phyloP scores from a whole-genome alignment of 1,284 basidiomycete genomes.

The Leucoagaricus sp. region DNA sequence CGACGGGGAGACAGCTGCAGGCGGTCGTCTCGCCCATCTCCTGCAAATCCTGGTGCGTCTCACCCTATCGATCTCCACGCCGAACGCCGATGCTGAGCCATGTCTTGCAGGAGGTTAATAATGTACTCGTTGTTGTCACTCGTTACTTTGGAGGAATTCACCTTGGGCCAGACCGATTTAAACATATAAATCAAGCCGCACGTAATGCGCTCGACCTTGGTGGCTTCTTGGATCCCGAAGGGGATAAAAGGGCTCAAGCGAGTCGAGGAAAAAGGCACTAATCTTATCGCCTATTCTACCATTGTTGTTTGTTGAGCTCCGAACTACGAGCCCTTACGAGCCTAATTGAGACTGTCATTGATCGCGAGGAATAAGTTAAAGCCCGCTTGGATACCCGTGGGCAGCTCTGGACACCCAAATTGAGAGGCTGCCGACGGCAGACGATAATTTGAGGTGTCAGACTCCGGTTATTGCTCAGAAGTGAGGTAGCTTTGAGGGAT shows the following conservation, averaged over 20 bases:
- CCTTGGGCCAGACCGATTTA: conserved; percentile 88
- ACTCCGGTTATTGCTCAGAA: neutral
- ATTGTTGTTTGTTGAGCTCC: neutral
- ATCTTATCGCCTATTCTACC: conserved; percentile 2
- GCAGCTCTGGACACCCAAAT: neutral
- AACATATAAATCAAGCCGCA: conserved; percentile 90
- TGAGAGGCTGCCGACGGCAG: neutral
- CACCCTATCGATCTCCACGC: neutral
- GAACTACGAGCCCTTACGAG: neutral
- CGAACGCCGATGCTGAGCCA: neutral
- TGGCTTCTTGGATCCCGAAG: conserved; percentile 64
- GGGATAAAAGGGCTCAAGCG: conserved; percentile 23
- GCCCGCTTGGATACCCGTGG: neutral
- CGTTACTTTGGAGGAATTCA: conserved; percentile 82
- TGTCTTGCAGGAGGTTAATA: conserved; percentile 61
- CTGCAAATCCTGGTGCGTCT: conserved; percentile 79
- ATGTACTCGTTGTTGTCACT: conserved; percentile 85
- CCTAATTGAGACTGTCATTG: neutral
- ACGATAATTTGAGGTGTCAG: neutral
- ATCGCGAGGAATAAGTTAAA: conserved; percentile 6
- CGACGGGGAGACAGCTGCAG: conserved; percentile 90
- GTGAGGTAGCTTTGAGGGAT: neutral
- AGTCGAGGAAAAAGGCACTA: conserved; percentile 28
- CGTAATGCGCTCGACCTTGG: conserved; percentile 82
- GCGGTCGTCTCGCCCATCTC: conserved; percentile 83